Conservation (phyloP, 805 yeast species). For the Lipomyces mesembrius region DNA sequence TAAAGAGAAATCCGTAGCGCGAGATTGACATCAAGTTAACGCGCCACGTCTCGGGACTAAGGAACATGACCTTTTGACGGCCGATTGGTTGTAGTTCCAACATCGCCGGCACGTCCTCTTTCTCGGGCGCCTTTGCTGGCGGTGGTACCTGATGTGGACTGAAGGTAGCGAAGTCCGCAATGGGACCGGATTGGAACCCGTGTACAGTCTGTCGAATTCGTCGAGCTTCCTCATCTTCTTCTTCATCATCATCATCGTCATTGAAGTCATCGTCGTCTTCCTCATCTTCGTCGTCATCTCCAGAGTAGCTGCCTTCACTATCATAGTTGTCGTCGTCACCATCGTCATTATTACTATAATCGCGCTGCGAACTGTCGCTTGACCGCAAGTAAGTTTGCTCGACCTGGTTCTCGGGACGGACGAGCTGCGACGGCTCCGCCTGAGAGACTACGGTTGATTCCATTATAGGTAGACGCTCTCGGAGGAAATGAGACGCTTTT, state of each 20-base stretch:
- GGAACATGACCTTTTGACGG: conserved; percentile 15
- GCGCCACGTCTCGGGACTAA: conserved; percentile 26
- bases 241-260: conserved; percentile 11
- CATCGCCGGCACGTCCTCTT: conserved; percentile 12
- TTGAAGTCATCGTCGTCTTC: conserved; percentile 6
- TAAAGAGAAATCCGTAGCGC: conserved; percentile 25
- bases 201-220: background rate
- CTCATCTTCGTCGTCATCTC: background rate
- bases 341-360: background rate
- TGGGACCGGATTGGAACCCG: conserved; percentile 4
- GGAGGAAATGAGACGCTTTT: background rate
- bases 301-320: background rate
- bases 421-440: background rate
- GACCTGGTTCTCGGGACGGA: background rate
- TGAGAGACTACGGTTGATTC: background rate
- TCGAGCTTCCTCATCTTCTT: conserved; percentile 7
- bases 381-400: background rate
- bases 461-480: background rate
- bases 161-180: conserved; percentile 5
- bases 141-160: conserved; percentile 6
- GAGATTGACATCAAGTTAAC: conserved; percentile 25
- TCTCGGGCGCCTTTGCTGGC: conserved; percentile 5
- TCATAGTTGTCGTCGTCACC: background rate
- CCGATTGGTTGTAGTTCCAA: conserved; percentile 17
- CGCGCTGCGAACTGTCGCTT: conserved; percentile 1